Conservation (phyloP, 2,329 filamentous ascomycete species). For the Neopestalotiopsis rosae region DNA sequence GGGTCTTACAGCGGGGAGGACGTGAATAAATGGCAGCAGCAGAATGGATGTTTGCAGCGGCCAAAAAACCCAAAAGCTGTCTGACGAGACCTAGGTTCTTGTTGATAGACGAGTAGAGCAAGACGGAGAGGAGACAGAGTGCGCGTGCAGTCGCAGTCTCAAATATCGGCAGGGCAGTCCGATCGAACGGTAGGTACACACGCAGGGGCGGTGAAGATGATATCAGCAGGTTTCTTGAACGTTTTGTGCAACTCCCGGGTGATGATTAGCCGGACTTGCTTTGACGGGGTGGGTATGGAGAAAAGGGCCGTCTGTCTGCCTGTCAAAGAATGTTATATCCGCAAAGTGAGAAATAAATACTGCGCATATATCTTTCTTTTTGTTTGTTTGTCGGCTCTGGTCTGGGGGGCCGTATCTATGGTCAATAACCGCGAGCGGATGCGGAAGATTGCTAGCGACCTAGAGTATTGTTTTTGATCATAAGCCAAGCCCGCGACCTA, state of each 20-base stretch:
- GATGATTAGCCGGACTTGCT: background rate
- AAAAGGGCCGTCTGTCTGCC: background rate
- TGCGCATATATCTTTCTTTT: background rate
- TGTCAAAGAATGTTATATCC: background rate
- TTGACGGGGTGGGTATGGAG: background rate
- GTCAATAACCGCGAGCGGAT: background rate
- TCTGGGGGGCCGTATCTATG: background rate
- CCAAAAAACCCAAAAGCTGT: background rate
- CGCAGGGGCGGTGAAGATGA: background rate
- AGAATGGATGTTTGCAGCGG: background rate
- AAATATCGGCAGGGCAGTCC: background rate
- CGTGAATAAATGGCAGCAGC: constrained; percentile 11
- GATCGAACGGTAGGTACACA: background rate
- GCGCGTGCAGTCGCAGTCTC: background rate
- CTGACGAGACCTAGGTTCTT: background rate
- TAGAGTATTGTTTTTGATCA: background rate
- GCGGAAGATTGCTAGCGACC: background rate
- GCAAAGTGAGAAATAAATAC: background rate
- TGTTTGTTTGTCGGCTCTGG: background rate
- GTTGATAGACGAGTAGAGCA: background rate
- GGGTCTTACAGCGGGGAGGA: constrained; percentile 16
- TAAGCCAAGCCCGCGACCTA: background rate
- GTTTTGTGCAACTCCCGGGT: background rate
- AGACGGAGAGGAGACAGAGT: background rate
- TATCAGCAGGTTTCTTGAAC: background rate